Evolutionary conservation across 176 grass and related monocot genomes (phyloP).

Genomic region (Oryza australiensis): DNA sequence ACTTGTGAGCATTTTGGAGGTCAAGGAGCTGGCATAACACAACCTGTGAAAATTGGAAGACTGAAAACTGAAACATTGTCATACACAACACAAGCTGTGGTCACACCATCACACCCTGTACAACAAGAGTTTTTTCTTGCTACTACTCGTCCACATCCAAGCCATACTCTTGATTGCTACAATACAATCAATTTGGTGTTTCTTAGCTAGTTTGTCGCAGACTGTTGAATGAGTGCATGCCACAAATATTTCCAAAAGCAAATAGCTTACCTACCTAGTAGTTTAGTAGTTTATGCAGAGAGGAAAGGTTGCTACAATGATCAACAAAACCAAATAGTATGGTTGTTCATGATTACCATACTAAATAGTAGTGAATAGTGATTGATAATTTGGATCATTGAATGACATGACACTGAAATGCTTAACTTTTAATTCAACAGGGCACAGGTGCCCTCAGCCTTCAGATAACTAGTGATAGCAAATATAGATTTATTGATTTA

Average conservation of each 20-base stretch:
- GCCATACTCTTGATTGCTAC: not conserved
- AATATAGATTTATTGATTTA: not conserved
- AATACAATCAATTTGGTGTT: not conserved
- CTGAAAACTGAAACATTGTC: constrained; percentile 35
- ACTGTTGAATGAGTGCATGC: not conserved
- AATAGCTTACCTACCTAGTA: not conserved
- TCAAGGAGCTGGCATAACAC: constrained; percentile 36
- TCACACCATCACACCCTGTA: constrained; percentile 24
- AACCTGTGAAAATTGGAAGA: constrained; percentile 31
- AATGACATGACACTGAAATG: not conserved
- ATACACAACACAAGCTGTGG: constrained; percentile 14
- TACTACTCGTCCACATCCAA: not conserved
- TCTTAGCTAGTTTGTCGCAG: not conserved
- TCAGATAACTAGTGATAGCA: not conserved
- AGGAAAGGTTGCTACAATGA: not conserved
- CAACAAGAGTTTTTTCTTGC: constrained; percentile 3
- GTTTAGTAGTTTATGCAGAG: not conserved
- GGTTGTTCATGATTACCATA: not conserved
- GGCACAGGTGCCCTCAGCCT: not conserved
- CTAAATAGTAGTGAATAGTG: not conserved
- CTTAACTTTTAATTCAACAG: not conserved
- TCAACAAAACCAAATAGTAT: not conserved
- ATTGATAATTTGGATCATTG: not conserved
- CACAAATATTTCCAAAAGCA: not conserved
- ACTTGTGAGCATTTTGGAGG: constrained; percentile 17